Conservation (phyloP, 331 rosid genomes). For the Acacia pycnantha region DNA sequence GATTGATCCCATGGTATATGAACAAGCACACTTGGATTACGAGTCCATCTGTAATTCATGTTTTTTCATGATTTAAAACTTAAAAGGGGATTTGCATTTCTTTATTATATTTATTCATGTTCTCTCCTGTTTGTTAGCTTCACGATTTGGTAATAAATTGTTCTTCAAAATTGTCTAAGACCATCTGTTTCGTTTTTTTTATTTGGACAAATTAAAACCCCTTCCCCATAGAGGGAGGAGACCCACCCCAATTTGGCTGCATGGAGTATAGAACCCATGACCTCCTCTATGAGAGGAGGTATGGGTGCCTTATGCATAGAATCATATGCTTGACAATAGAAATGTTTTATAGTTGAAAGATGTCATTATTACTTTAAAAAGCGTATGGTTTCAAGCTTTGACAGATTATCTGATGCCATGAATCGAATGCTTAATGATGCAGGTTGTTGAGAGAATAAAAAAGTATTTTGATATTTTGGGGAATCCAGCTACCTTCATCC, state of each 20-base stretch:
- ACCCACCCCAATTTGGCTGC: too few relatives aligned
- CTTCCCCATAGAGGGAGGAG: too few relatives aligned
- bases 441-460: slow-evolving; percentile 76
- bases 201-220: too few relatives aligned
- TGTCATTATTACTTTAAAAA: slow-evolving; percentile 7
- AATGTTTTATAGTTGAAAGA: background rate
- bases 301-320: background rate
- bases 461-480: slow-evolving; percentile 87
- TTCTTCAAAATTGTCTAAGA: background rate
- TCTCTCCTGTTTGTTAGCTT: slow-evolving; percentile 13
- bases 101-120: background rate
- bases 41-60: background rate
- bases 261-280: too few relatives aligned
- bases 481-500: slow-evolving; percentile 96
- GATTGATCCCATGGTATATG: background rate
- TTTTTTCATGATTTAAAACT: background rate
- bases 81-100: background rate
- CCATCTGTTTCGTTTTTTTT: background rate
- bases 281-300: too few relatives aligned
- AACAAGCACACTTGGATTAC: background rate
- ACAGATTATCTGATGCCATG: slow-evolving; percentile 14
- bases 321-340: background rate
- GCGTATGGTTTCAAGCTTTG: background rate
- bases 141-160: background rate
- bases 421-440: slow-evolving; percentile 14